Base-by-base conservation (phyloP, 2,329 filamentous ascomycete species). In the Zymoseptoria passerinii region DNA sequence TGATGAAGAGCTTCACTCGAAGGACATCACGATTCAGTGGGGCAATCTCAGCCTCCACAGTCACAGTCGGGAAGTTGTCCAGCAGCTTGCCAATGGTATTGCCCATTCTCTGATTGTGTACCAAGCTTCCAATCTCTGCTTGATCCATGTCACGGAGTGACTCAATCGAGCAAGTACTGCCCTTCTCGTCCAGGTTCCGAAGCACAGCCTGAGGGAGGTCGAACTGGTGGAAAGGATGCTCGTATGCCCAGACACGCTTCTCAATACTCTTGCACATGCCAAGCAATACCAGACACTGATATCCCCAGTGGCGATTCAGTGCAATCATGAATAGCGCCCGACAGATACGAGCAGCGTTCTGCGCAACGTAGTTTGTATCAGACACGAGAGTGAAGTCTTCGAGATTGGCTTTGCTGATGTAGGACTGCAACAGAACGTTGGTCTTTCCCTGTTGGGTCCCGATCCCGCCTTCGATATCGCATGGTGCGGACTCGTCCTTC, bases 201-300 rank as follows among this genome's bases (percentile, higher is more conserved):
- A 99, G 76, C 0, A 99, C 84, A 0, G 91, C 85, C 65, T 87
- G 86, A 0, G 92, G 88, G 1, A 99, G 78, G 60, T 97, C 92
- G 63, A 99, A 99, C 69, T 99, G 94, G 66, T 92, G 88, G 53
- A 99, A 85, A 0, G 94, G 94, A 71, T 99, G 94, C 71, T 96
- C 87, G 68, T 90, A 96, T 0, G 92, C 86, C 94, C 94, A 99
- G 9, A 96, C 86, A 59, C 91, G 87, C 75, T 91, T 95, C 75
- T 99, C 95, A 57, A 99, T 96, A 0, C 94, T 95, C 75, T 97
- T 97, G 73, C 92, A 95, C 63, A 99, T 79, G 0, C 90, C 95
- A 50, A 99, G 77, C 29, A 99, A 77, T 0, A 97, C 91, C 48
- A 95, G 80, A 65, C 95, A 99, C 73, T 97, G 91, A 67, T 96